phyloP scores from a whole-genome alignment of 176 grass and related monocot genomes.

The Ensete glaucum region DNA sequence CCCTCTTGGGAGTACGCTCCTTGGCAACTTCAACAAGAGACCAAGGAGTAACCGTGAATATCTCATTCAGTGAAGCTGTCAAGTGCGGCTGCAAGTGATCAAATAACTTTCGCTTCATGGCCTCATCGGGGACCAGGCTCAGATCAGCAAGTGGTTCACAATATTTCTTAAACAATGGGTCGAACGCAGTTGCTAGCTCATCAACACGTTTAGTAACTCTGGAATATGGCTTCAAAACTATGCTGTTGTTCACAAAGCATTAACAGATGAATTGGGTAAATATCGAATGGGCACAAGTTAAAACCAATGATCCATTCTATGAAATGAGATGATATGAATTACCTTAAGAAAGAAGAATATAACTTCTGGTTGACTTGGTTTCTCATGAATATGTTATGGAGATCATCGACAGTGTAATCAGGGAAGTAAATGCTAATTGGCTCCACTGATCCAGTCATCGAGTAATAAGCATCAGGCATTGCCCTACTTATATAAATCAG shows the following conservation, averaged over 20 bases:
- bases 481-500: conserved; percentile 75
- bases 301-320: not conserved
- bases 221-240: conserved; percentile 59
- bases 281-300: not conserved
- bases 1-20: conserved; percentile 27
- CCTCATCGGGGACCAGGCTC: conserved; percentile 48
- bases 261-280: not conserved
- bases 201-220: conserved; percentile 64
- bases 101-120: conserved; percentile 62
- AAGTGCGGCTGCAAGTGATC: conserved; percentile 72
- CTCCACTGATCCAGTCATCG: conserved; percentile 59
- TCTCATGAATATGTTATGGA: conserved; percentile 55
- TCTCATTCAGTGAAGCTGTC: conserved; percentile 57
- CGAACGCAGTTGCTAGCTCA: conserved; percentile 51
- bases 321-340: conserved; percentile 6
- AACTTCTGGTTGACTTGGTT: conserved; percentile 50
- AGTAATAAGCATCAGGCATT: conserved; percentile 62
- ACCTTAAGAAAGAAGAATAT: conserved; percentile 77
- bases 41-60: conserved; percentile 55
- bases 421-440: conserved; percentile 63
- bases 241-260: conserved; percentile 32
- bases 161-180: conserved; percentile 75
- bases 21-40: conserved; percentile 28
- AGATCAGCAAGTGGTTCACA: conserved; percentile 61
- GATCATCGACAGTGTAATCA: conserved; percentile 72